phyloP scores from a whole-genome alignment of 208 protist genomes.

The Porcisia deanei region DNA sequence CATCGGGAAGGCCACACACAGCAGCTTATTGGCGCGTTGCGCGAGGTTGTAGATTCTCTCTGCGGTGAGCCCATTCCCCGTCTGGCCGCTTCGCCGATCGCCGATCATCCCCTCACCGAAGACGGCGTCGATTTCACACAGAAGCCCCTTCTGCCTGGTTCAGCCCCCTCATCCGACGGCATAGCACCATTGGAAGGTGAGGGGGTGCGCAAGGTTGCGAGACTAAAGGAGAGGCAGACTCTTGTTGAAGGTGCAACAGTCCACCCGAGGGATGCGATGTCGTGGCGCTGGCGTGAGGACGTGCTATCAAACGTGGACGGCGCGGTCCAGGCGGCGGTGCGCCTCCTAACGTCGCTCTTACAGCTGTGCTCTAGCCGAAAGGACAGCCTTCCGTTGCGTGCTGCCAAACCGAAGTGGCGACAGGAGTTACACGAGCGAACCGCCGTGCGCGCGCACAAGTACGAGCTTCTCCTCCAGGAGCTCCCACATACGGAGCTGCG shows the following conservation, averaged over 20 bases:
- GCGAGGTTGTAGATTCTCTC: slow-evolving; percentile 36
- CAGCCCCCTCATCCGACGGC: neutral
- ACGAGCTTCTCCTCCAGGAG: slow-evolving; percentile 68
- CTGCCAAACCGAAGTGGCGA: slow-evolving; percentile 55
- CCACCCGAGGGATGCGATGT: neutral
- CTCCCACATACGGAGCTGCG: slow-evolving; percentile 58
- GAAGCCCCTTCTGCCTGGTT: neutral
- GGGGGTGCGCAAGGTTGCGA: neutral
- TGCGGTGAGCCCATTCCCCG: slow-evolving; percentile 19
- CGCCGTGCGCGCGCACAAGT: slow-evolving; percentile 80
- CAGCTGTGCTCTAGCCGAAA: slow-evolving; percentile 36
- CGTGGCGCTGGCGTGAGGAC: slow-evolving; percentile 25
- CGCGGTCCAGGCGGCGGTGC: slow-evolving; percentile 23
- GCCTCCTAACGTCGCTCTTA: slow-evolving; percentile 28
- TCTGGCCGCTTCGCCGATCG: neutral
- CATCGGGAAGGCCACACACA: slow-evolving; percentile 25
- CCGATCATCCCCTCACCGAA: neutral
- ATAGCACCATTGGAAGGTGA: neutral
- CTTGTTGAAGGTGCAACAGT: neutral
- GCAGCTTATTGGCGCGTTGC: slow-evolving; percentile 37
- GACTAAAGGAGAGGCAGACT: neutral
- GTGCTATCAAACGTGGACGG: slow-evolving; percentile 27
- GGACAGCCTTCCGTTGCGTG: slow-evolving; percentile 29
- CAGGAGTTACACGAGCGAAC: slow-evolving; percentile 38
- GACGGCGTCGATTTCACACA: neutral